These are phyloP conservation scores for Dictyostelium citrinum DNA, from an alignment of 78 protist species.

Conservation along the genomic window DNA sequence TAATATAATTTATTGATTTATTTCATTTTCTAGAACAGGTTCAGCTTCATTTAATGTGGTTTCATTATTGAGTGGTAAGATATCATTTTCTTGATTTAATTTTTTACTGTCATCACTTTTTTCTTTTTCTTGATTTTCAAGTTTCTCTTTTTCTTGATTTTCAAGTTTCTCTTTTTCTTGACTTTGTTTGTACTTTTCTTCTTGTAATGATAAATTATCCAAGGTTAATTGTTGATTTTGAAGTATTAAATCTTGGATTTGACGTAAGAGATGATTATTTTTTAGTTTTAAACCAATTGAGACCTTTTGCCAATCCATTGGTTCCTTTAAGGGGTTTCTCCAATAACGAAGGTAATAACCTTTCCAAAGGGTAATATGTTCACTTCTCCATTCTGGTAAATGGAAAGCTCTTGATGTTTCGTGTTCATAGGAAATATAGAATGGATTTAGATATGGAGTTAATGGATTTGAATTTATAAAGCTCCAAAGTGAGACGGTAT, in stretches of 20 bases:
- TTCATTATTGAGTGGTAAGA: neutral
- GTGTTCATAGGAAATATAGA: neutral
- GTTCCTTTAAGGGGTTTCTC: slow-evolving; percentile 48
- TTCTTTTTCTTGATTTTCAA: neutral
- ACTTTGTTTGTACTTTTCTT: neutral
- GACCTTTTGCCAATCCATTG: slow-evolving; percentile 33
- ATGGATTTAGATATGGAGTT: slow-evolving; percentile 30
- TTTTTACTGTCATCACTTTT: neutral
- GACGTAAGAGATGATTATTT: neutral
- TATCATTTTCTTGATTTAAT: neutral
- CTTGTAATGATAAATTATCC: neutral
- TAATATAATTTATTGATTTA: neutral
- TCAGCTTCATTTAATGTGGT: neutral
- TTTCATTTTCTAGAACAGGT: neutral
- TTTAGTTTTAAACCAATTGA: neutral
- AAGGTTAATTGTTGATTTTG: neutral
- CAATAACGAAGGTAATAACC: slow-evolving; percentile 50
- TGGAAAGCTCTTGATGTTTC: neutral
- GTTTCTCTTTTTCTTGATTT: neutral
- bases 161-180: neutral
- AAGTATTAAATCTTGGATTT: neutral
- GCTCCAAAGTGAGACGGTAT: slow-evolving; percentile 73
- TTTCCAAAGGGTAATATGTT: slow-evolving; percentile 53
- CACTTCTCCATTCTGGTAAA: slow-evolving; percentile 47
- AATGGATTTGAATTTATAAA: neutral